These are phyloP conservation scores for Cladosporium sp. DNA, from an alignment of 2,329 filamentous ascomycete species.

Conservation along the genomic window DNA sequence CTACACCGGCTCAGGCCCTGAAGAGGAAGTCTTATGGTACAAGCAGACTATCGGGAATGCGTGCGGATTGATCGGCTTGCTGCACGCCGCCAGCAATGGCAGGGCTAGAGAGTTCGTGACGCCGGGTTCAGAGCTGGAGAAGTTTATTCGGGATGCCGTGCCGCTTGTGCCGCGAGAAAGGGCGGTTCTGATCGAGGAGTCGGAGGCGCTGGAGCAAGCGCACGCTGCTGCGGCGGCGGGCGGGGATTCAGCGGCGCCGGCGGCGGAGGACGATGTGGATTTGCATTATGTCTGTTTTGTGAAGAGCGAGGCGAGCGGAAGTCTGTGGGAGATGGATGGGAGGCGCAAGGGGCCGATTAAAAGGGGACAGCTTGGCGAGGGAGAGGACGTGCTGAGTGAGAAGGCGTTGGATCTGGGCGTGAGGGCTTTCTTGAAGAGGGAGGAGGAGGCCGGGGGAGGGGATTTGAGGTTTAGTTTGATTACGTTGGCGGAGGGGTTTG, in stretches of 20 bases:
- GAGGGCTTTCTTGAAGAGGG: constrained; percentile 60
- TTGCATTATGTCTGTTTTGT: constrained; percentile 96
- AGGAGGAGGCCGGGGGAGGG: constrained; percentile 56
- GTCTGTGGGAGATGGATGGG: constrained; percentile 81
- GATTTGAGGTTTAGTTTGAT: constrained; percentile 66
- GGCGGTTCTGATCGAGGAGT: constrained; percentile 75
- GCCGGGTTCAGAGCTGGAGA: constrained; percentile 60
- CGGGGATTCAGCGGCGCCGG: constrained; percentile 78
- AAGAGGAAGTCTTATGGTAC: constrained; percentile 87
- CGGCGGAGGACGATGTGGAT: constrained; percentile 79
- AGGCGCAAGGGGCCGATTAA: constrained; percentile 71
- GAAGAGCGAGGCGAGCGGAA: constrained; percentile 67
- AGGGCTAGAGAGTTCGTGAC: constrained; percentile 64
- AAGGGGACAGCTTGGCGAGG: constrained; percentile 49
- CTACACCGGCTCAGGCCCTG: constrained; percentile 68
- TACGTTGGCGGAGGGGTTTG: constrained; percentile 59
- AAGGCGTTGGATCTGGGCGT: constrained; percentile 73
- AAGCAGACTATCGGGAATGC: constrained; percentile 92
- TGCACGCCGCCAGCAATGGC: constrained; percentile 83
- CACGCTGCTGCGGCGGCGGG: constrained; percentile 74
- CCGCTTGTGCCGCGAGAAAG: constrained; percentile 67
- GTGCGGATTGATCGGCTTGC: constrained; percentile 83
- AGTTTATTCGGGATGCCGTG: constrained; percentile 69
- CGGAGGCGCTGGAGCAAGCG: constrained; percentile 71
- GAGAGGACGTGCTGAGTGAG: constrained; percentile 61